These are phyloP conservation scores for Apiotrichum brassicae DNA, from an alignment of 1,284 basidiomycete species.

Conservation along the genomic window DNA sequence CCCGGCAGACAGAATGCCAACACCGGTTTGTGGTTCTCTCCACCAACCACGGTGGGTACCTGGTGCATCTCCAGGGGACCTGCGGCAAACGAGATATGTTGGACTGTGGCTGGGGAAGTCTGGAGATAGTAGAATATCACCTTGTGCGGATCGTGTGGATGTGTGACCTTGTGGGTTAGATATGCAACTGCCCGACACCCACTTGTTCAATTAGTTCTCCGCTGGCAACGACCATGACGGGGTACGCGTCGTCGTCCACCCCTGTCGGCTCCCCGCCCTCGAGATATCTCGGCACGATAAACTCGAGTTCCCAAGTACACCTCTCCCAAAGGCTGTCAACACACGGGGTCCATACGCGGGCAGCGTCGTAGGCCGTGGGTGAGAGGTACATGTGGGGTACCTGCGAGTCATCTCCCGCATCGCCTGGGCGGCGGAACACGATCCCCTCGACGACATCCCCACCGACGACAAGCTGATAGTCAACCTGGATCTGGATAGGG, in stretches of 20 bases:
- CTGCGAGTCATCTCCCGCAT: constrained; percentile 55
- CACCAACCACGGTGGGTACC: constrained; percentile 56
- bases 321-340: constrained; percentile 92
- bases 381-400: constrained; percentile 89
- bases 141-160: constrained; percentile 90
- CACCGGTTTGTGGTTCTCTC: constrained; percentile 65
- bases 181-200: too few species aligned
- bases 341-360: constrained; percentile 96
- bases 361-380: constrained; percentile 79
- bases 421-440: constrained; percentile 39
- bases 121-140: constrained; percentile 92
- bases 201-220: constrained; percentile 92
- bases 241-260: constrained; percentile 53
- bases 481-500: constrained; percentile 42
- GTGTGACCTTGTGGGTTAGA: constrained; percentile 60
- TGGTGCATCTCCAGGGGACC: constrained; percentile 83
- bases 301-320: constrained; percentile 97
- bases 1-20: constrained; percentile 91
- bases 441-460: constrained; percentile 40
- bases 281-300: constrained; percentile 82
- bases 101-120: constrained; percentile 78
- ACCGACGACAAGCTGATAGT: constrained; percentile 38
- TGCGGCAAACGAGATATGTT: constrained; percentile 92
- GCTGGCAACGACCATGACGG: constrained; percentile 83
- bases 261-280: constrained; percentile 56